phyloP scores from a whole-genome alignment of 257 asterid species.

The Jaltomata sinuosa region DNA sequence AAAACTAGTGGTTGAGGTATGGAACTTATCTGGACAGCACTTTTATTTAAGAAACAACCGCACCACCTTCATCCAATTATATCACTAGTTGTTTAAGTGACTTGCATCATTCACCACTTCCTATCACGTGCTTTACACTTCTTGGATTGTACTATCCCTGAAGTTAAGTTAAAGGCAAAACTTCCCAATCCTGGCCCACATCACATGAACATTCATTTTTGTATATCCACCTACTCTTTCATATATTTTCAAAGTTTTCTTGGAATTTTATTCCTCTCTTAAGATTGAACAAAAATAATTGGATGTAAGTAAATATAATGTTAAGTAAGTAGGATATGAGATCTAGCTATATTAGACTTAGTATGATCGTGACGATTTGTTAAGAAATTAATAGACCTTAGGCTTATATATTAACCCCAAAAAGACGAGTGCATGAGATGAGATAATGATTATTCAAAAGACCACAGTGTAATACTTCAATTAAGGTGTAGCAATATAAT shows the following conservation, averaged over 20 bases:
- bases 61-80: not conserved
- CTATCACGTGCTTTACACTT: constrained; percentile 12
- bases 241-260: not conserved
- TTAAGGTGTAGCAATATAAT: not conserved
- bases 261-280: not conserved
- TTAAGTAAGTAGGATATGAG: not conserved
- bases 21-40: constrained; percentile 13
- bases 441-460: not conserved
- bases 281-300: not conserved
- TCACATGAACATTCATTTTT: constrained; percentile 2
- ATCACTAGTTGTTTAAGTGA: not conserved
- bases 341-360: not conserved
- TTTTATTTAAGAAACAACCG: not conserved
- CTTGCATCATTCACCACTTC: not conserved
- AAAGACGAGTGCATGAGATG: not conserved
- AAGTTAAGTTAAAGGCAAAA: constrained; percentile 6
- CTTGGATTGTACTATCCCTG: not conserved
- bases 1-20: not conserved
- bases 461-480: not conserved
- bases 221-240: not conserved
- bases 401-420: not conserved
- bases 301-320: not conserved
- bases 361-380: not conserved
- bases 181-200: not conserved
- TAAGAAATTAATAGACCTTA: not conserved